A percentile compares a stretch with the other conserved stretches of the same genome.
Evolutionary conservation across 441 rosid genomes (phyloP).

Genomic region (Populus hybrid): DNA sequence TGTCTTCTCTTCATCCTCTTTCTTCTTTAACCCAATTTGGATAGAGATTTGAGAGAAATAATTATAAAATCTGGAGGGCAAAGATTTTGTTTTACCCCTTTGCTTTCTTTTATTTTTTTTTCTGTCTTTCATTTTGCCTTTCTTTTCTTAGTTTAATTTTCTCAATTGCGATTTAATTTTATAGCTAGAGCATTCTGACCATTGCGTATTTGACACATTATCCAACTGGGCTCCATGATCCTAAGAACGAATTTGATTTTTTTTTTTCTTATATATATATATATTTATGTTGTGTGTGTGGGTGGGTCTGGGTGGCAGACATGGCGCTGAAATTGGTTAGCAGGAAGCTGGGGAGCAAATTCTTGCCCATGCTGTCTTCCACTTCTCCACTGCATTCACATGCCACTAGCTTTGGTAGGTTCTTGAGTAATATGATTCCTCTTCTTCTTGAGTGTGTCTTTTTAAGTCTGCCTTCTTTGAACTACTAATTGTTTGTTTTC

Average conservation of each 20-base stretch:
- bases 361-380: slow-evolving; percentile 39
- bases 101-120: not conserved
- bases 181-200: not conserved
- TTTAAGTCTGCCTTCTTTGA: not conserved
- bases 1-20: not conserved
- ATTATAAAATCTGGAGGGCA: not conserved
- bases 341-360: slow-evolving; percentile 43
- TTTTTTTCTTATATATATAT: no score
- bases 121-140: no score
- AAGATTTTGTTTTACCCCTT: not conserved
- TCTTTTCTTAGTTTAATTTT: not conserved
- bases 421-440: not conserved
- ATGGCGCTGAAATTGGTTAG: slow-evolving; percentile 57
- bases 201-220: not conserved
- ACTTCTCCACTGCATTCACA: slow-evolving; percentile 69
- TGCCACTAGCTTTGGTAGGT: slow-evolving; percentile 89
- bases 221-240: not conserved
- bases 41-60: not conserved
- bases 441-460: not conserved
- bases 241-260: not conserved
- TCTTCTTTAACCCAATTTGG: not conserved
- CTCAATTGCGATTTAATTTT: not conserved
- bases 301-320: slow-evolving; percentile 2
- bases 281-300: not conserved
- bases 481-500: not conserved